Percentiles rank a stretch among this genome's conserved stretches.
Evolutionary conservation across 2,329 filamentous ascomycete species (phyloP).

Genomic region (Calonectria hongkongensis): DNA sequence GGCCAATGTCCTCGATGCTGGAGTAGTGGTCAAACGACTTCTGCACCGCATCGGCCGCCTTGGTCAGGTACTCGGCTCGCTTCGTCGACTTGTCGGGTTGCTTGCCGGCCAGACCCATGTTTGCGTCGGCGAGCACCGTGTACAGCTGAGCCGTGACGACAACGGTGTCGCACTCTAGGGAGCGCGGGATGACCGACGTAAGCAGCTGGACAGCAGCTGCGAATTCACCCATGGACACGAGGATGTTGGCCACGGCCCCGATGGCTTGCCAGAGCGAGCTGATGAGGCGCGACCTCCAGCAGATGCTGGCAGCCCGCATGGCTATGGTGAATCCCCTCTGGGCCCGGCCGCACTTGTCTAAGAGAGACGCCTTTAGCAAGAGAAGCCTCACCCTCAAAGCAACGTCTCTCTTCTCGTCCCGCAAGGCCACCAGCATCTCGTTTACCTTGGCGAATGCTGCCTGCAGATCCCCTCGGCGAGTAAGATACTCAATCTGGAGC

Average conservation of each 20-base stretch:
- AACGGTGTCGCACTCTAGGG: constrained; percentile 81
- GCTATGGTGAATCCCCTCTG: constrained; percentile 86
- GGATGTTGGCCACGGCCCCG: constrained; percentile 78
- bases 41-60: constrained; percentile 77
- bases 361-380: constrained; percentile 82
- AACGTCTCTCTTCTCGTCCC: constrained; percentile 71
- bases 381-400: constrained; percentile 82
- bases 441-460: constrained; percentile 70
- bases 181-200: constrained; percentile 82
- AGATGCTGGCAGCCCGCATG: constrained; percentile 83
- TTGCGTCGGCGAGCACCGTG: constrained; percentile 82
- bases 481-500: constrained; percentile 71
- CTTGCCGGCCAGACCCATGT: constrained; percentile 84
- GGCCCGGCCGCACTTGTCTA: constrained; percentile 80
- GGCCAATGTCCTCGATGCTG: constrained; percentile 77
- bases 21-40: constrained; percentile 79
- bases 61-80: constrained; percentile 74
- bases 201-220: constrained; percentile 79
- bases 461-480: constrained; percentile 68
- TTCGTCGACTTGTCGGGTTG: constrained; percentile 64
- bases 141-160: constrained; percentile 80
- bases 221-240: constrained; percentile 83
- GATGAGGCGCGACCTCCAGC: constrained; percentile 81
- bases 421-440: constrained; percentile 62
- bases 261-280: constrained; percentile 84